A percentile compares a stretch with the other conserved stretches of the same genome.
Conservation (phyloP, 2,329 filamentous ascomycete genomes). For the Aspergillus viridinutans region DNA sequence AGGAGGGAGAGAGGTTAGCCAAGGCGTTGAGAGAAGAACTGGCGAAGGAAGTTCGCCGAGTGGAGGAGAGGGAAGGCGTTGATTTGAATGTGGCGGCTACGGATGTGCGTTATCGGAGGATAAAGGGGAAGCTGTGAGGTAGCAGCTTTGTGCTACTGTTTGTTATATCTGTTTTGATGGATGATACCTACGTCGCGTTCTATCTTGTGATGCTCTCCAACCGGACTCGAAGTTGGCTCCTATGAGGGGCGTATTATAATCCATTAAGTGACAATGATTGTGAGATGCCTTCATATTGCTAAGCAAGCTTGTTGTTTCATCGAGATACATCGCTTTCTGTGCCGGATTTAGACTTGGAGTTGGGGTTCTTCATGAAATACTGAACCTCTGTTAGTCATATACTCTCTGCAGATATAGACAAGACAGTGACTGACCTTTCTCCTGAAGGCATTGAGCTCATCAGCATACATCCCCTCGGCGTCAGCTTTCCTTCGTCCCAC, state of each 20-base stretch:
- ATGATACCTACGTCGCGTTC: neutral
- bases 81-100: slow-evolving; percentile 26
- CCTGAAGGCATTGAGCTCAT: slow-evolving; percentile 66
- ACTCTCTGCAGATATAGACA: neutral
- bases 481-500: slow-evolving; percentile 32
- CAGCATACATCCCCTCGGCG: slow-evolving; percentile 49
- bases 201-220: neutral
- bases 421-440: slow-evolving; percentile 40
- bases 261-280: neutral
- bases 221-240: neutral
- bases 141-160: neutral
- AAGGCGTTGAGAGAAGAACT: slow-evolving; percentile 35
- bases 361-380: slow-evolving; percentile 13
- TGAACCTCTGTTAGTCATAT: neutral
- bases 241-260: neutral
- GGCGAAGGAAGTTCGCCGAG: slow-evolving; percentile 32
- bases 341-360: neutral
- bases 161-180: neutral
- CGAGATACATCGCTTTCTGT: slow-evolving; percentile 5
- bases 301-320: neutral
- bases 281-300: neutral
- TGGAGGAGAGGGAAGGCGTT: slow-evolving; percentile 35
- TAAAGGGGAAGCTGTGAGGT: slow-evolving; percentile 20
- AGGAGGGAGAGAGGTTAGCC: slow-evolving; percentile 39
- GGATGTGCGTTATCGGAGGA: slow-evolving; percentile 3